Percentiles rank a stretch among this genome's conserved stretches.
Conservation (phyloP, 169 alveolate genomes). For the Ichthyophthirius multifiliis region DNA sequence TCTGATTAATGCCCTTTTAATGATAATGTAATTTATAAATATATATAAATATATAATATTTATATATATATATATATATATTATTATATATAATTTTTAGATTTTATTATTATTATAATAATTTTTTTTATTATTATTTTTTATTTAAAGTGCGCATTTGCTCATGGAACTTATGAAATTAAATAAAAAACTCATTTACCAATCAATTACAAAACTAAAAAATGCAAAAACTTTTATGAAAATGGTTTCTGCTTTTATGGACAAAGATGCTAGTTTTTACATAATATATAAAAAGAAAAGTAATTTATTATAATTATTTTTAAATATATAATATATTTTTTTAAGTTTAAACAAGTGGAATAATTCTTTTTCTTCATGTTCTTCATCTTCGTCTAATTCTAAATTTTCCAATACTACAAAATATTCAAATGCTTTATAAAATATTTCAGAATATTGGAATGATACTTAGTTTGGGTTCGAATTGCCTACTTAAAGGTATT, state of each 20-base stretch:
- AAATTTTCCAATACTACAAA: too few relatives aligned
- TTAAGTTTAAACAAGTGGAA: too few relatives aligned
- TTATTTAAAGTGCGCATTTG: constrained; percentile 57
- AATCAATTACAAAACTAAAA: constrained; percentile 72
- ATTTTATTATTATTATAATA: too few relatives aligned
- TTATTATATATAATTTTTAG: too few relatives aligned
- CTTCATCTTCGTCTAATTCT: too few relatives aligned
- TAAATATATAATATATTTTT: too few relatives aligned
- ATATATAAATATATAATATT: too few relatives aligned
- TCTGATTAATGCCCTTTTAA: constrained; percentile 27
- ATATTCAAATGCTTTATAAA: background rate
- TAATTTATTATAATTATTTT: background rate
- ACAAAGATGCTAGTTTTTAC: constrained; percentile 71
- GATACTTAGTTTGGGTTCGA: too few relatives aligned
- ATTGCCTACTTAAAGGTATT: too few relatives aligned
- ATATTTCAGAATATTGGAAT: constrained; percentile 6
- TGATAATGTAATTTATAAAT: background rate
- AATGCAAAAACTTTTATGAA: constrained; percentile 73
- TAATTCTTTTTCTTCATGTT: background rate
- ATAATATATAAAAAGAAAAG: constrained; percentile 13
- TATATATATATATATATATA: too few relatives aligned
- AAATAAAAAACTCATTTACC: constrained; percentile 66
- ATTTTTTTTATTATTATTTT: too few relatives aligned
- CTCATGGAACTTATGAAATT: constrained; percentile 79
- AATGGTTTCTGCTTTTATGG: constrained; percentile 78